Evolutionary conservation across 1,284 basidiomycete species (phyloP), one percentile per base, ranked within the genome.

Genomic region (Boletus calvinii): DNA sequence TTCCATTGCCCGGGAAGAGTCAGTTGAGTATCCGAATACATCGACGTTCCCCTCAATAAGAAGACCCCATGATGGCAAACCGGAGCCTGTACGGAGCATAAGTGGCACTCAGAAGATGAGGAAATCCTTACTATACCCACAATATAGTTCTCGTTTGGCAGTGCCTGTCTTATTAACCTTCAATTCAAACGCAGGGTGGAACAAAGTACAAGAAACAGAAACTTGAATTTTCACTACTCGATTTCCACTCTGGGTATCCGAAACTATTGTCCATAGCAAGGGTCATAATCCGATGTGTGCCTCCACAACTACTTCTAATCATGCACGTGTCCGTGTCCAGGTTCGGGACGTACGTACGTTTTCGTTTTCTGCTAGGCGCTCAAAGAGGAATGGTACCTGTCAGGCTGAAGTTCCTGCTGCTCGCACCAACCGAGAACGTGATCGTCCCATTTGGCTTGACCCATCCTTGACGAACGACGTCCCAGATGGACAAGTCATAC

Each of bases 401-500:
- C 58, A 83, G 59, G 35, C 73, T 71, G 24, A 67, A 69, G 63
- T 83, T 74, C 55, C 80, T 68, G 58, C 79, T 81, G 55, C 81
- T 83, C 30, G 78, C 73, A 1, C 82, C 81, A 30, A 83, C 59
- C 13, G 74, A 72, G 30, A 84, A 69, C 10, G 64, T 56, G 48
- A 77, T 74, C 20, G 65, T 72, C 6, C 78, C 80, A 9, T 63
- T 60, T 8, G 77, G 76, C 42, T 69, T 71, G 46, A 68, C 64
- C 76, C 77, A 80, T 8, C 77, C 76, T 56, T 81, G 80, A 11
- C 66, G 68, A 2, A 67, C 72, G 0, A 72, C 74, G 61, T 84
- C 80, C 83, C 83, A 85, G 52, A 81, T 72, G 20, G 80, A 83
- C 54, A 87, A 62, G 58, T 85, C 83, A 58, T 86, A 81, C 29